phyloP scores from a whole-genome alignment of 768 basidiomycete genomes.

The Podaxis sp. region DNA sequence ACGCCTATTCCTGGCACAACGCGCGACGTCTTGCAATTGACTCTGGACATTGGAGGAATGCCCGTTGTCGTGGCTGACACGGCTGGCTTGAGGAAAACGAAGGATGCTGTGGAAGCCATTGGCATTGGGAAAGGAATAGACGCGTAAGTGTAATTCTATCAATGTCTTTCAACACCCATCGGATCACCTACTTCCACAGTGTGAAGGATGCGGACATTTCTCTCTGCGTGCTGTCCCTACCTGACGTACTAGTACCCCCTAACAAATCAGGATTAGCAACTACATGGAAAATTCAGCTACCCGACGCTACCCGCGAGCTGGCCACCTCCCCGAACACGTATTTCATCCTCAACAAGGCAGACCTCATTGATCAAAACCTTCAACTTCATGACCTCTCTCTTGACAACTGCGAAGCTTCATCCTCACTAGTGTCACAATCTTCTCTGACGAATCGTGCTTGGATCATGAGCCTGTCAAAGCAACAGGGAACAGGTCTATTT shows the following conservation, averaged over 20 bases:
- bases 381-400: neutral
- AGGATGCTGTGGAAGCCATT: constrained; percentile 75
- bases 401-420: neutral
- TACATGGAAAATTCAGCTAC: constrained; percentile 25
- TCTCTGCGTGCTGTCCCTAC: constrained; percentile 80
- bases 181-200: constrained; percentile 34
- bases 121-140: constrained; percentile 74
- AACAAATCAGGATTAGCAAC: neutral
- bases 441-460: constrained; percentile 36
- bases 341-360: constrained; percentile 79
- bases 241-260: constrained; percentile 34
- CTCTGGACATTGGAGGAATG: constrained; percentile 85
- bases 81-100: constrained; percentile 73
- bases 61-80: constrained; percentile 85
- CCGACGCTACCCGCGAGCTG: constrained; percentile 47
- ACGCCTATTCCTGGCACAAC: constrained; percentile 89
- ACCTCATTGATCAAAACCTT: constrained; percentile 38
- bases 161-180: neutral
- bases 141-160: constrained; percentile 46
- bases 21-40: constrained; percentile 81
- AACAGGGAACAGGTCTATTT: constrained; percentile 58
- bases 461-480: constrained; percentile 62
- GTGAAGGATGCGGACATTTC: constrained; percentile 67
- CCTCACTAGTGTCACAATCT: neutral
- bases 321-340: constrained; percentile 54